Conservation (phyloP, 495 filamentous ascomycete species). For the Xylaria longipes region DNA sequence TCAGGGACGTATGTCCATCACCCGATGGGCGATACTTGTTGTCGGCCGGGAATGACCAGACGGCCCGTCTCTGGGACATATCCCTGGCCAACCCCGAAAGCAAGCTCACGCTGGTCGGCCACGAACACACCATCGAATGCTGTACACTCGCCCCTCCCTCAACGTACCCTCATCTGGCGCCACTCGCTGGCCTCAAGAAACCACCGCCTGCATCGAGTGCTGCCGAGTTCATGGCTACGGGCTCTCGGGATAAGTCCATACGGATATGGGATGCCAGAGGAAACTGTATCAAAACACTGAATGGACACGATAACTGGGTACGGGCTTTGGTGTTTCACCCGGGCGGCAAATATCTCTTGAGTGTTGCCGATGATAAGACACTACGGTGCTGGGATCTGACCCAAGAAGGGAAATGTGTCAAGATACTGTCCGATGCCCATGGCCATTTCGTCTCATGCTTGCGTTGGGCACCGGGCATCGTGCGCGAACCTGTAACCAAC, state of each 20-base stretch:
- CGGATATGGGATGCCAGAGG: slow-evolving; percentile 89
- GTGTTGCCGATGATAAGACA: slow-evolving; percentile 88
- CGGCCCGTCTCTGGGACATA: slow-evolving; percentile 84
- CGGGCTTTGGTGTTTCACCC: slow-evolving; percentile 88
- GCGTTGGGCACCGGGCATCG: slow-evolving; percentile 85
- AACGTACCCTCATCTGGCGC: slow-evolving; percentile 76
- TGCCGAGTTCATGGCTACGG: slow-evolving; percentile 91
- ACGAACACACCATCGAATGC: slow-evolving; percentile 91
- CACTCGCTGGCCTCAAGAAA: slow-evolving; percentile 85
- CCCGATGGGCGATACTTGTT: slow-evolving; percentile 83
- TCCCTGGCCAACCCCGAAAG: slow-evolving; percentile 71
- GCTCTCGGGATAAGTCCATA: slow-evolving; percentile 89
- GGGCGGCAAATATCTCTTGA: slow-evolving; percentile 89
- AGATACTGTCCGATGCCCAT: slow-evolving; percentile 79
- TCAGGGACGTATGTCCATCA: slow-evolving; percentile 82
- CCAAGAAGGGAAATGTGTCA: slow-evolving; percentile 90
- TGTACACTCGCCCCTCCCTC: slow-evolving; percentile 85
- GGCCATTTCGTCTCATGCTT: slow-evolving; percentile 88
- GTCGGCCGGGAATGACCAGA: slow-evolving; percentile 81
- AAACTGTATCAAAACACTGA: slow-evolving; percentile 82
- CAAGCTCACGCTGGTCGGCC: slow-evolving; percentile 82
- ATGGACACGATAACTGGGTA: slow-evolving; percentile 97
- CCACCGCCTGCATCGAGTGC: slow-evolving; percentile 73
- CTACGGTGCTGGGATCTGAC: slow-evolving; percentile 93
- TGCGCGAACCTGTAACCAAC: slow-evolving; percentile 61